A percentile compares a stretch with the other conserved stretches of the same genome.
Evolutionary conservation across 2,329 filamentous ascomycete species (phyloP).

Genomic region (Fusarium praegraminearum): DNA sequence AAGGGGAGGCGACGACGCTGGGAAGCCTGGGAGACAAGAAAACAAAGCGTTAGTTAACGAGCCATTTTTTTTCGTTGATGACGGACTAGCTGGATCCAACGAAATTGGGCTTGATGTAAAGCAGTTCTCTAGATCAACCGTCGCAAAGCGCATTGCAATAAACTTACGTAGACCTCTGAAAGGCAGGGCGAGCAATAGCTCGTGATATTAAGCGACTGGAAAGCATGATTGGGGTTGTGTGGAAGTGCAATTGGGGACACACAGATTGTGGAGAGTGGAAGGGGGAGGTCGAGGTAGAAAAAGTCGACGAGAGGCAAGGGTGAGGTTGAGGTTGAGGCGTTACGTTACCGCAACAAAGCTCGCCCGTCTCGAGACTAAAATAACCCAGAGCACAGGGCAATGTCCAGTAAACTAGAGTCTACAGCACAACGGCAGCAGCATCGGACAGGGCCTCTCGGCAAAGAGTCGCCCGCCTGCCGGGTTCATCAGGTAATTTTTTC

Average conservation of each 20-base stretch:
- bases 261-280: constrained; percentile 39
- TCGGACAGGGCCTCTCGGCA: constrained; percentile 46
- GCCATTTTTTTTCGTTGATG: constrained; percentile 32
- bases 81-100: constrained; percentile 13
- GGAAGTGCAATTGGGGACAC: constrained; percentile 45
- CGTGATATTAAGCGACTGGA: constrained; percentile 71
- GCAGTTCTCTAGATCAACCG: constrained; percentile 18
- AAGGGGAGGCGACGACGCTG: constrained; percentile 59
- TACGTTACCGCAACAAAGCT: constrained; percentile 44
- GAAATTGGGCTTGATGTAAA: constrained; percentile 30
- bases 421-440: constrained; percentile 17
- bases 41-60: constrained; percentile 41
- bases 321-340: constrained; percentile 43
- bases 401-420: constrained; percentile 4
- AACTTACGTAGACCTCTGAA: constrained; percentile 66
- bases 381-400: constrained; percentile 38
- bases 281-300: constrained; percentile 38
- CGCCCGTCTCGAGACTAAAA: constrained; percentile 23
- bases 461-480: constrained; percentile 32
- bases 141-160: constrained; percentile 21
- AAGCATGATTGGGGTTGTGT: constrained; percentile 62
- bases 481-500: constrained; percentile 45
- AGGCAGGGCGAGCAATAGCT: constrained; percentile 66
- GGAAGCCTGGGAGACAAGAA: constrained; percentile 58
- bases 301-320: constrained; percentile 38